Evolutionary conservation across 2,329 filamentous ascomycete species (phyloP).

Genomic region (Penicillium sp.): DNA sequence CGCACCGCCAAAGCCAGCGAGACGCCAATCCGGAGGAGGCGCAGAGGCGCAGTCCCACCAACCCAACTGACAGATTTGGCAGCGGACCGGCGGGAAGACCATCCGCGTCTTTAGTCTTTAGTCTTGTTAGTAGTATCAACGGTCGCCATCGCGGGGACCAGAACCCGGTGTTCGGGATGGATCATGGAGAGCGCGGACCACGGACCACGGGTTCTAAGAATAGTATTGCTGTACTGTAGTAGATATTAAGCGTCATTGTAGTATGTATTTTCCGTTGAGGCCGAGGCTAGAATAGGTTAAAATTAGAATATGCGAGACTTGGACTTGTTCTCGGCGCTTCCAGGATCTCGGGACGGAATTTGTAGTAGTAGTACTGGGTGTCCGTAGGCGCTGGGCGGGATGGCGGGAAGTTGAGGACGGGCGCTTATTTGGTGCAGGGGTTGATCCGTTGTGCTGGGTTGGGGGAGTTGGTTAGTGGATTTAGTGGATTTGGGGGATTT

Average conservation of each 20-base stretch:
- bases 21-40: background rate
- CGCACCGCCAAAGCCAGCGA: background rate
- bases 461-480: no score
- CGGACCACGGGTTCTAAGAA: conserved; percentile 6
- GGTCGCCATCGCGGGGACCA: background rate
- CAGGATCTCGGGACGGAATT: background rate
- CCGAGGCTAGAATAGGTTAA: background rate
- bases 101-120: no score
- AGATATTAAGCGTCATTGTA: no score
- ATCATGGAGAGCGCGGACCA: background rate
- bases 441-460: background rate
- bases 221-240: background rate
- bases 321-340: background rate
- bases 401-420: conserved; percentile 1
- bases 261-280: no score
- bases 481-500: no score
- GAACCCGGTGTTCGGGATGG: background rate
- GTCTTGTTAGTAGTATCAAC: background rate
- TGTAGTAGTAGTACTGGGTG: no score
- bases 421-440: conserved; percentile 23
- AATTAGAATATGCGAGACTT: no score
- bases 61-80: background rate
- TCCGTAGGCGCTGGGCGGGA: conserved; percentile 18
- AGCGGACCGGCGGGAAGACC: background rate
- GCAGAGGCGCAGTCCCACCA: background rate